Evolutionary conservation across 345 rosid genomes (phyloP), one percentile per base, ranked within the genome.

Genomic region (sweet orange (Citrus sinensis)): DNA sequence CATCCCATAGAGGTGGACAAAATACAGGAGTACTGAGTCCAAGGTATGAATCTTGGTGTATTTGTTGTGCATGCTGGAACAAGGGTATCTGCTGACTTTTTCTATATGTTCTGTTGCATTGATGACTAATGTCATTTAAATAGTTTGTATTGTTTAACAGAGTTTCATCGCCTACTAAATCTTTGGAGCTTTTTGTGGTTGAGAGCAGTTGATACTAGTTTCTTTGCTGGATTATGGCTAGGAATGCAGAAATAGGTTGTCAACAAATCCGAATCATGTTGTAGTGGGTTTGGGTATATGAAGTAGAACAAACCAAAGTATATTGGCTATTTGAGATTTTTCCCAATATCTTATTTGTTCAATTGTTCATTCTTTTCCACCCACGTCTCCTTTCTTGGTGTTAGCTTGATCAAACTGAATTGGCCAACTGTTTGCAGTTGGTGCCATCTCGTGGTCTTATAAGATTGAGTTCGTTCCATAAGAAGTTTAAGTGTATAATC

Each of bases 1-100:
- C 89, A 5, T 81, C 93, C 76, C 86, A 89, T 71, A 87, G 94
- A 83, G 87, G 85, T 78, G 83, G 86, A 77, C 94, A 90, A 79
- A 85, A 81, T 82, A 74, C 84, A 22, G 88, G 87, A 29, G 83
- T 85, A 59, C 58, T 87, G 67, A 92, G 80, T 82, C 87, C 97
- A 60, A 95, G 98, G 98, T 95, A 85, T 65, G 65, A 74, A 63
- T 75, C 40, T 39, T 49, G n/a, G 49, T 20, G 22, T 32, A 70
- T 59, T 66, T 67, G n/a, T 79, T 60, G 30, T 62, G 49, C 35
- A 54, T 74, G 20, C 24, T 55, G 66, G 40, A 35, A 9, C 56
- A 42, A 24, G 40, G 6, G 6, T 46, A 27, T 35, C 37, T 17
- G 35, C 70, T 63, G 9, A 6, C 6, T 10, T 35, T 75, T 62